These are phyloP conservation scores for Colletotrichum horii DNA, from an alignment of 2,329 filamentous ascomycete species.

Conservation along the genomic window DNA sequence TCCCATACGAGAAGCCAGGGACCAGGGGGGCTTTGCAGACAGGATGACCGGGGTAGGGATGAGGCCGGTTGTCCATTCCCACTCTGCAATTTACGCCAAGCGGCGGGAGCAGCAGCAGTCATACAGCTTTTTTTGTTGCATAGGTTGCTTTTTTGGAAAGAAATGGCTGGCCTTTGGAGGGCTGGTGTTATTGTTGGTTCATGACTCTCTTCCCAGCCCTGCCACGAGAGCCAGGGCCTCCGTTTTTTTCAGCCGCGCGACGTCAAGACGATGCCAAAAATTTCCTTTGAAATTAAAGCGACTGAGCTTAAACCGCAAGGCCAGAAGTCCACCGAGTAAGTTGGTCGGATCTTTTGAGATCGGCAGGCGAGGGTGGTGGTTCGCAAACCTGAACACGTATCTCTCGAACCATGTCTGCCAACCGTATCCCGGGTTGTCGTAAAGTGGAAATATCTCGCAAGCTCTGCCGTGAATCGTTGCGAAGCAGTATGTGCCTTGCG, in stretches of 20 bases:
- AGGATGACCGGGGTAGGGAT: background rate
- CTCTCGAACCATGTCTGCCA: background rate
- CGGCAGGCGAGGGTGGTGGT: background rate
- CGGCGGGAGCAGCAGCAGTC: background rate
- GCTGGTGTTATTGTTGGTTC: background rate
- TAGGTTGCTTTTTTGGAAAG: background rate
- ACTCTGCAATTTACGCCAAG: background rate
- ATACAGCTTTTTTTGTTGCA: background rate
- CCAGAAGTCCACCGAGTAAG: background rate
- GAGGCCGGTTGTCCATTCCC: slow-evolving; percentile 1
- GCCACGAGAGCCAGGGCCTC: background rate
- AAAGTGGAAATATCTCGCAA: background rate
- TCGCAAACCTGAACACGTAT: background rate
- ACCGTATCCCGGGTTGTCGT: background rate
- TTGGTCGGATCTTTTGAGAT: background rate
- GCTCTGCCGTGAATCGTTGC: background rate
- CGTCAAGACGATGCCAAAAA: background rate
- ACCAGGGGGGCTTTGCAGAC: background rate
- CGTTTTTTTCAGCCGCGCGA: background rate
- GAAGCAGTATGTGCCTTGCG: background rate
- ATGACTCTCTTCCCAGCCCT: background rate
- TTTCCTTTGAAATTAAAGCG: background rate
- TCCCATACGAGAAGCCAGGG: slow-evolving; percentile 5
- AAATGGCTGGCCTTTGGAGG: background rate
- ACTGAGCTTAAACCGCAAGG: background rate